Conservation (phyloP, 176 grass and related monocot genomes). For the Cenchrus purpureus region DNA sequence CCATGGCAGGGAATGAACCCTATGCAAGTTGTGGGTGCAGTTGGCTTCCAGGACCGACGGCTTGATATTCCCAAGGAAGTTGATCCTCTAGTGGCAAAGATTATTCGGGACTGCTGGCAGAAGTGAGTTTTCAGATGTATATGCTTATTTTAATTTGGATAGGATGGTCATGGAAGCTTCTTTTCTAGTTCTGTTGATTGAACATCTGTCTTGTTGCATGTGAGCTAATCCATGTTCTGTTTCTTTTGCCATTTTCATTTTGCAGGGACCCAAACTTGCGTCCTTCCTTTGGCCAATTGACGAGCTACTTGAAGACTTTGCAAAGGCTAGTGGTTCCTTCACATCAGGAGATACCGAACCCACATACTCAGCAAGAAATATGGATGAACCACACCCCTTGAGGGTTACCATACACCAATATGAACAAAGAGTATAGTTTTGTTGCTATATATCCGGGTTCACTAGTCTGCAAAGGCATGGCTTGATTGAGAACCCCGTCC, state of each 20-base stretch:
- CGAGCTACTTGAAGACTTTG: slow-evolving; percentile 68
- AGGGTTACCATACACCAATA: slow-evolving; percentile 30
- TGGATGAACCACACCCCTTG: slow-evolving; percentile 64
- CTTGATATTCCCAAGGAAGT: slow-evolving; percentile 88
- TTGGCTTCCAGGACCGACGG: slow-evolving; percentile 83
- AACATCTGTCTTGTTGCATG: background rate
- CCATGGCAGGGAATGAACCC: slow-evolving; percentile 93
- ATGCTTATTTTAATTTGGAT: slow-evolving; percentile 26
- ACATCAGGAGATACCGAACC: slow-evolving; percentile 61
- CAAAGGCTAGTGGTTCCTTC: slow-evolving; percentile 69
- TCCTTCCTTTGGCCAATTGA: slow-evolving; percentile 79
- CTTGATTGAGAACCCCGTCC: slow-evolving; percentile 52
- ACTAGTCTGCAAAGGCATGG: slow-evolving; percentile 47
- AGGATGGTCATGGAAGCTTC: background rate
- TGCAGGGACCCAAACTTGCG: slow-evolving; percentile 80
- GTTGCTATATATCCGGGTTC: slow-evolving; percentile 19
- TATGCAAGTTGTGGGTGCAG: slow-evolving; percentile 97
- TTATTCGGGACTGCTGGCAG: slow-evolving; percentile 90
- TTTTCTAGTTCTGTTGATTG: slow-evolving; percentile 3
- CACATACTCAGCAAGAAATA: slow-evolving; percentile 62
- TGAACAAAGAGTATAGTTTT: slow-evolving; percentile 56
- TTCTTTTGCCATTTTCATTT: slow-evolving; percentile 35
- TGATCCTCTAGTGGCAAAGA: slow-evolving; percentile 73
- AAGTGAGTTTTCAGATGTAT: slow-evolving; percentile 59
- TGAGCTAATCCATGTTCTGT: slow-evolving; percentile 19